Evolutionary conservation across 2,329 filamentous ascomycete species (phyloP).

Genomic region (Intubia oerlemansii): DNA sequence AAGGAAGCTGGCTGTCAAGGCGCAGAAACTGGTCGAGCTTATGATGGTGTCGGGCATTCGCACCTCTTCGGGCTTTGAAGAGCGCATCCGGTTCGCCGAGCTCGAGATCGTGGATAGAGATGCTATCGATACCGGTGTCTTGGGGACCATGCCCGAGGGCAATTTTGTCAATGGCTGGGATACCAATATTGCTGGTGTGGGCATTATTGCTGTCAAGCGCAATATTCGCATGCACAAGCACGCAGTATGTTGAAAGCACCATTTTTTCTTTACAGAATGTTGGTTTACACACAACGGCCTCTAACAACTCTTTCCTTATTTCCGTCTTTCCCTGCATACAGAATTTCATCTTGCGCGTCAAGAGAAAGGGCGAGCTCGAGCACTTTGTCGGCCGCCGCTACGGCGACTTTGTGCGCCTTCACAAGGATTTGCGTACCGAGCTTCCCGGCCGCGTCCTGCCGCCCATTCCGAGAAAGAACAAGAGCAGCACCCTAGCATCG

Average conservation of each 20-base stretch:
- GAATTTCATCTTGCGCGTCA: slow-evolving; percentile 80
- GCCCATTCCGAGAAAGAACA: slow-evolving; percentile 80
- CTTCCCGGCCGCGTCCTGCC: slow-evolving; percentile 80
- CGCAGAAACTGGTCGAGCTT: slow-evolving; percentile 84
- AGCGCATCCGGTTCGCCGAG: slow-evolving; percentile 89
- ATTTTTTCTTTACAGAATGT: slow-evolving; percentile 25
- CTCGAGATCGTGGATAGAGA: slow-evolving; percentile 90
- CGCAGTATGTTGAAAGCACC: too few species aligned
- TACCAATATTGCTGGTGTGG: slow-evolving; percentile 80
- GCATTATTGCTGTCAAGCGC: slow-evolving; percentile 59
- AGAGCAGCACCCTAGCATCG: slow-evolving; percentile 46
- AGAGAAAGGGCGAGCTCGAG: slow-evolving; percentile 53
- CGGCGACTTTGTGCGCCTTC: slow-evolving; percentile 64
- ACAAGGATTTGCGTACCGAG: slow-evolving; percentile 62
- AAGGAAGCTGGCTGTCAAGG: slow-evolving; percentile 76
- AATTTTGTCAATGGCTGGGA: slow-evolving; percentile 93
- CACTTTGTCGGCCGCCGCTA: slow-evolving; percentile 70
- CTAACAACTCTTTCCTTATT: too few species aligned
- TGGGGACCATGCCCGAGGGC: slow-evolving; percentile 74
- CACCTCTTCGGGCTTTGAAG: slow-evolving; percentile 91
- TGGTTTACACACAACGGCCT: too few species aligned
- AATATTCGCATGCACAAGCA: slow-evolving; percentile 82
- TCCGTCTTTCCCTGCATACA: too few species aligned
- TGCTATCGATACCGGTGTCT: slow-evolving; percentile 74
- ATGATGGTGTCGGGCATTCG: slow-evolving; percentile 99